Conservation (phyloP, 257 asterid genomes). For the Solanum gandarillasii region DNA sequence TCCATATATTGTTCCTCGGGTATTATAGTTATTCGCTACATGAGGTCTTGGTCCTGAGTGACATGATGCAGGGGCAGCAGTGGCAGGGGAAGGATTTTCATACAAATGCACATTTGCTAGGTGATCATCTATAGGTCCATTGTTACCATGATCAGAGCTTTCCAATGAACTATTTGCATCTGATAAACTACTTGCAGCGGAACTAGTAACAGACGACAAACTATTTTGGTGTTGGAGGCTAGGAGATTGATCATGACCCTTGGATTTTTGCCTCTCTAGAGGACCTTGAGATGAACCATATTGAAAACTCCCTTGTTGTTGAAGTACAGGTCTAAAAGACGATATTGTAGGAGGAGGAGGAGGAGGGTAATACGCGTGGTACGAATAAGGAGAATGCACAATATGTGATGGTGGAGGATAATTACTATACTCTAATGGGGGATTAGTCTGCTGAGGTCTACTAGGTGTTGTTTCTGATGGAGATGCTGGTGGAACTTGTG, state of each 20-base stretch:
- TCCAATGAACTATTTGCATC: neutral
- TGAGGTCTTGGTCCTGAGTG: conserved; percentile 52
- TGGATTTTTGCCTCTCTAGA: conserved; percentile 29
- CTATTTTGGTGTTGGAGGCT: conserved; percentile 33
- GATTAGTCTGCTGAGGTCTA: conserved; percentile 2
- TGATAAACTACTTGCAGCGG: conserved; percentile 1
- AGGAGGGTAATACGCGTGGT: conserved; percentile 36
- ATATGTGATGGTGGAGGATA: conserved; percentile 28
- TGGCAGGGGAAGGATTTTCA: conserved; percentile 29
- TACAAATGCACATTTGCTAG: conserved; percentile 45
- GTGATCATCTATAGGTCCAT: conserved; percentile 39
- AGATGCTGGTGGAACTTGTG: conserved; percentile 15
- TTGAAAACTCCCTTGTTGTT: conserved; percentile 35
- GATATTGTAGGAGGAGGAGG: conserved; percentile 1
- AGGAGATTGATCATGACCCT: conserved; percentile 9
- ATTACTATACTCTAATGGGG: conserved; percentile 13
- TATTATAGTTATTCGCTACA: conserved; percentile 15
- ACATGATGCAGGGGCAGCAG: conserved; percentile 35
- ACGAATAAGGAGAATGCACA: conserved; percentile 28
- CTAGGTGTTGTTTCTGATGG: conserved; percentile 1
- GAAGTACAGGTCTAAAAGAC: conserved; percentile 21
- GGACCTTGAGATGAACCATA: conserved; percentile 24
- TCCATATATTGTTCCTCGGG: conserved; percentile 23
- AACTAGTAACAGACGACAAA: conserved; percentile 4
- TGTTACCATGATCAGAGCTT: conserved; percentile 19